These are phyloP conservation scores for Lodderomyces metapsilosis DNA, from an alignment of 1,139 yeast genomes.

Conservation along the genomic window DNA sequence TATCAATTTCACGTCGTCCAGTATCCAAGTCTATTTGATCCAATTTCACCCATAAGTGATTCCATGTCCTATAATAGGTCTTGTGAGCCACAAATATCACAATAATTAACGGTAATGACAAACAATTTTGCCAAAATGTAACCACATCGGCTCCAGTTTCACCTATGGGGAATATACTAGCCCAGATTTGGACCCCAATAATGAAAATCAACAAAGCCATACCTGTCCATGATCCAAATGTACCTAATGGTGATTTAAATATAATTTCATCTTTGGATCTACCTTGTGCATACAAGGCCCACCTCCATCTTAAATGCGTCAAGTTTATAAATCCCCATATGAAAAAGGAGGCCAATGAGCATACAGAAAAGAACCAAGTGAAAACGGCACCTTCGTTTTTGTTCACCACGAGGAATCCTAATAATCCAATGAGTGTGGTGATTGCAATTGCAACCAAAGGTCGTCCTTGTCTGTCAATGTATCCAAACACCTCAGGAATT, in stretches of 20 bases:
- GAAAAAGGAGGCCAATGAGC: constrained; percentile 61
- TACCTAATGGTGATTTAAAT: constrained; percentile 48
- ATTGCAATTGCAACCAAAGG: constrained; percentile 53
- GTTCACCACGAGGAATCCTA: constrained; percentile 60
- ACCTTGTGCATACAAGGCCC: constrained; percentile 33
- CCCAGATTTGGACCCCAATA: constrained; percentile 48
- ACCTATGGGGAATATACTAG: constrained; percentile 45
- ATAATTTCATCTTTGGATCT: constrained; percentile 46
- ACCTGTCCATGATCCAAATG: constrained; percentile 48
- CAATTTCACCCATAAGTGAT: constrained; percentile 28
- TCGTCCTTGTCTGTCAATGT: constrained; percentile 56
- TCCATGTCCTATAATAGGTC: constrained; percentile 28
- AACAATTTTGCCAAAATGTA: constrained; percentile 47
- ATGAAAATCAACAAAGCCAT: constrained; percentile 37
- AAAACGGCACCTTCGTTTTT: constrained; percentile 50
- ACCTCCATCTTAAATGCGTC: constrained; percentile 40
- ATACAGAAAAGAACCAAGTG: constrained; percentile 65
- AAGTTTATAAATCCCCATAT: constrained; percentile 47
- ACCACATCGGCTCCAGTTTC: constrained; percentile 29
- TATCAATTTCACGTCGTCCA: constrained; percentile 48
- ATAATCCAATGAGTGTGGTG: constrained; percentile 53
- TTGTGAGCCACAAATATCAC: constrained; percentile 31
- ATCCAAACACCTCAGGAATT: constrained; percentile 45
- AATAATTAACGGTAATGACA: constrained; percentile 49
- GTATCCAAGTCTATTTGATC: constrained; percentile 49